Evolutionary conservation across 2,329 filamentous ascomycete genomes (phyloP), one percentile per base, ranked within the genome.

Genomic region (Neonectria magnoliae): DNA sequence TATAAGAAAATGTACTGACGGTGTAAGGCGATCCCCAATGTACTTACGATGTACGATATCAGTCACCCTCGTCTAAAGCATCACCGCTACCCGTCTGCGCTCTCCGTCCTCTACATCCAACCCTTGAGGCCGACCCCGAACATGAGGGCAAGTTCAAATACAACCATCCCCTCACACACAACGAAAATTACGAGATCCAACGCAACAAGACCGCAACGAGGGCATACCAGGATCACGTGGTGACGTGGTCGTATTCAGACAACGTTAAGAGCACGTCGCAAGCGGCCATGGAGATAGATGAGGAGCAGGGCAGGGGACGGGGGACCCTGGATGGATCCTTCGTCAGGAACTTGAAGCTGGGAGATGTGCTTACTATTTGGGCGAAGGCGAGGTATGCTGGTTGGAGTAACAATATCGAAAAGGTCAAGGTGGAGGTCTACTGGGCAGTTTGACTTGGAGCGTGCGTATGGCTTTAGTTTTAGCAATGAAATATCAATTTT

Each of bases 281-380:
- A 2, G 81, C 75, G 2, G 82, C 75, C 1, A 72, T 79, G 18
- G 73, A 74, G 2, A 74, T 87, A 2, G 77, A 77, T 0, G 75
- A 75, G 0, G 69, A 77, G 1, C 22, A 73, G 2, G 88, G 88
- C 0, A 81, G 87, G 0, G 88, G 88, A 1, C 73, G 71, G 20
- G 81, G 72, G 4, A 87, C 85, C 0, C 84, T 78, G 0, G 81
- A 83, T 56, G 88, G 88, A 1, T 76, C 82, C 41, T 90, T 88
- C 73, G 83, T 91, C 36, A 82, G 84, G 16, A 79, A 77, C 50
- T 72, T 91, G 68, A 83, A 82, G 68, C 68, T 88, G n/a, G 88
- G 88, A 1, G 88, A 91, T 68, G 83, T 88, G 18, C 77, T 90
- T 11, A 90, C 87, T 0, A 71, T 90, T 2, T 90, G 88, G 88